Evolutionary conservation across 108 stramenopile species (phyloP), one percentile per base, ranked within the genome.

Genomic region (Stephanodiscus minutulus): DNA sequence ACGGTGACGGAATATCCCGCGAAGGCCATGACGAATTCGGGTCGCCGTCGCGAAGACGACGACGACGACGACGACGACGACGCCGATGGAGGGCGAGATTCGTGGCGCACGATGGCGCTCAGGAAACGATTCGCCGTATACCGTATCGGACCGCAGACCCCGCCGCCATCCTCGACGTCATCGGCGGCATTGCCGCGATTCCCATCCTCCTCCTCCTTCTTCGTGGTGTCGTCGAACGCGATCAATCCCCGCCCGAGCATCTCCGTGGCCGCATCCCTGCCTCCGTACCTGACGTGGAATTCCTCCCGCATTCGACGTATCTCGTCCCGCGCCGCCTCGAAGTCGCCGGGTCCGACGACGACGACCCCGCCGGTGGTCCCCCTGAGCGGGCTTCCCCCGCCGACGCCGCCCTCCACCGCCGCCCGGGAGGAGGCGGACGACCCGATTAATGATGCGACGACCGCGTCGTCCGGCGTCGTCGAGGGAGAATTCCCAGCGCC

Each of bases 1-100:
- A 88, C 89, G 6, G 94, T 92, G 21, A 95, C 87, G 31, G 87
- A 88, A 68, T 95, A 95, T 64, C 94, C 94, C 24, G 77, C 89
- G 81, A 95, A 95, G 53, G 83, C 65, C 50, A 86, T 64, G 3
- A 75, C 48, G 70, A 84, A 86, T 33, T 59, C 43, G 52, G 72
- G 55, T 53, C 41, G 55, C 9, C 54, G 4, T 33, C 31, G 31
- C 3, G 31, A 33, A 5, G 31, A 33, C 31, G 31, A 33, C 24
- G 27, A 59, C 53, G 73, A 13, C 50, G 47, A 28, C 17, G 35
- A 27, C 27, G 64, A 70, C 29, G 69, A 21, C 46, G 47, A 46
- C 22, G 39, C 44, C 43, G 54, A 44, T 12, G 59, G 31, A 13
- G 44, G 11, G 52, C 0, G 24, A 64, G 52, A 66, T 47, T 79